These are phyloP conservation scores for Saccharomycopsis oosterbeekiorum DNA, from an alignment of 805 yeast species.

Conservation along the genomic window DNA sequence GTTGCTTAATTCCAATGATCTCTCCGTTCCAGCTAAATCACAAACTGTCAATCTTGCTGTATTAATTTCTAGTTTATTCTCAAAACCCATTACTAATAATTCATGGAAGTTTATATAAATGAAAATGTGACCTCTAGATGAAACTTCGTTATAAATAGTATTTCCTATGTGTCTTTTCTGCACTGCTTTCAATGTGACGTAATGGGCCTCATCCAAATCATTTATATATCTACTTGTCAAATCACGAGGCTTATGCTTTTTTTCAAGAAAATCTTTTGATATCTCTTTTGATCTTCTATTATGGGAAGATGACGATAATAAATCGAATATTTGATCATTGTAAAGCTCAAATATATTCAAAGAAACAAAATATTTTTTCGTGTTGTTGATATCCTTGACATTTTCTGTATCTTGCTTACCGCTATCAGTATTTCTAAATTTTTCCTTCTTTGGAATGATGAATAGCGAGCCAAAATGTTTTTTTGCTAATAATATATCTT, in stretches of 20 bases:
- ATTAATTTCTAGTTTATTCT: constrained; percentile 6
- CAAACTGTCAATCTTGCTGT: constrained; percentile 37
- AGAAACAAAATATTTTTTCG: constrained; percentile 27
- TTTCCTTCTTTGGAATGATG: not conserved
- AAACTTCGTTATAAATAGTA: constrained; percentile 34
- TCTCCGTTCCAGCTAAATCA: constrained; percentile 47
- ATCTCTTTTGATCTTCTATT: constrained; percentile 29
- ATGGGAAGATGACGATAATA: constrained; percentile 20
- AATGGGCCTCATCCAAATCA: constrained; percentile 29
- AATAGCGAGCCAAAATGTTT: constrained; percentile 7
- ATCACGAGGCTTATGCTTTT: constrained; percentile 35
- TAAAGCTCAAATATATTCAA: constrained; percentile 44
- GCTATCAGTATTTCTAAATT: not conserved
- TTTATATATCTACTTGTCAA: constrained; percentile 21
- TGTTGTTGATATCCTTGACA: not conserved
- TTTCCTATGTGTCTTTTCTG: constrained; percentile 32
- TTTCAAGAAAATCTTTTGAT: constrained; percentile 33
- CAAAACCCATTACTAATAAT: constrained; percentile 7
- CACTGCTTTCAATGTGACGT: constrained; percentile 31
- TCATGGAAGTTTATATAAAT: constrained; percentile 32
- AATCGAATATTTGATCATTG: constrained; percentile 36
- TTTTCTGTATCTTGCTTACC: not conserved
- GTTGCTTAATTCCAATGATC: constrained; percentile 36
- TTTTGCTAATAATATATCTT: not conserved
- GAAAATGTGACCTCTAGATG: constrained; percentile 46